phyloP scores from a whole-genome alignment of 2,329 filamentous ascomycete genomes.

The Drechslerella coelobrocha region DNA sequence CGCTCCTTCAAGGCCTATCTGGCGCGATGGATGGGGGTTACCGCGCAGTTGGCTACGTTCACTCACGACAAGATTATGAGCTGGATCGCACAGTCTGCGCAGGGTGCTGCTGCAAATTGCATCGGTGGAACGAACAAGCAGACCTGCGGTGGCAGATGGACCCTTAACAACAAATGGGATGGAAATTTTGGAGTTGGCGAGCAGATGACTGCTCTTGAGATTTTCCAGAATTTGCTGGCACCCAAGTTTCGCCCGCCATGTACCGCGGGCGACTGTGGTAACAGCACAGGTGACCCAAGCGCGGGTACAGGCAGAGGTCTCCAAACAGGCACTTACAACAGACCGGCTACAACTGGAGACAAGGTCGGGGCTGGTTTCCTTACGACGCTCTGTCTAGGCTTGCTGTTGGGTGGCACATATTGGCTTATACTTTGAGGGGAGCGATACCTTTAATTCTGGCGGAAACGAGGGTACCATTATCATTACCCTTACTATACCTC shows the following conservation, averaged over 20 bases:
- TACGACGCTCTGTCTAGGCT: constrained; percentile 66
- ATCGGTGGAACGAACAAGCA: constrained; percentile 66
- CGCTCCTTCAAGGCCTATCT: constrained; percentile 75
- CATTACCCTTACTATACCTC: no score
- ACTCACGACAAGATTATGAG: constrained; percentile 66
- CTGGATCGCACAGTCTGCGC: constrained; percentile 66
- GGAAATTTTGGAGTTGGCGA: constrained; percentile 70
- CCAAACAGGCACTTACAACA: constrained; percentile 55
- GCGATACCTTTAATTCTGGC: no score
- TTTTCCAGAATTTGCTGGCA: constrained; percentile 69
- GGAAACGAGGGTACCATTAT: no score
- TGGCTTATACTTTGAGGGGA: constrained; percentile 62
- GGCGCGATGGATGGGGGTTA: constrained; percentile 69
- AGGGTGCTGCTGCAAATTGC: constrained; percentile 69
- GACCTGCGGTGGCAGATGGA: constrained; percentile 72
- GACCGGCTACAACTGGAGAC: constrained; percentile 67
- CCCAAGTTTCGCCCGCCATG: constrained; percentile 60
- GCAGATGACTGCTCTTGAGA: constrained; percentile 73
- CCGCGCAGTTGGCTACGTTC: constrained; percentile 69
- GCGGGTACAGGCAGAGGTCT: constrained; percentile 58
- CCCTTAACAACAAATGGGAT: constrained; percentile 61
- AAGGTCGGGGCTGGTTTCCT: constrained; percentile 72
- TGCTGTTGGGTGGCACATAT: constrained; percentile 65
- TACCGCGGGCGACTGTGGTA: constrained; percentile 66
- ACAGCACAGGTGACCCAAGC: constrained; percentile 60